A percentile compares a stretch with the other conserved stretches of the same genome.
Evolutionary conservation across 2,329 filamentous ascomycete species (phyloP).

Genomic region (Fusarium bulbicola): DNA sequence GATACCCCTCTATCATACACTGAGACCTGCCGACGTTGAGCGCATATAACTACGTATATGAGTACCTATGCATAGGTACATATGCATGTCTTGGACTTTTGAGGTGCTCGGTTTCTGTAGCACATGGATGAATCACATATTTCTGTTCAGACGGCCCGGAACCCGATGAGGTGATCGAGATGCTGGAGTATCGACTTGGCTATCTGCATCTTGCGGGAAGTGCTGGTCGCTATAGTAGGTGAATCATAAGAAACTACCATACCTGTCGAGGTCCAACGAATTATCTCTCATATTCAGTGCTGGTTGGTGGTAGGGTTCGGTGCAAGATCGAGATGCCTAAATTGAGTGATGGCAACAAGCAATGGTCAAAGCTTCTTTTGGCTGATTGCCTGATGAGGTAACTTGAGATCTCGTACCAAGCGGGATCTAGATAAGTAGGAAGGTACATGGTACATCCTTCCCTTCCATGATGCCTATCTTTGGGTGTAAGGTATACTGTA

Average conservation of each 20-base stretch:
- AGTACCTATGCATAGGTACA: background rate
- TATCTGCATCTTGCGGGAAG: background rate
- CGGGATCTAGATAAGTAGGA: slow-evolving; percentile 27
- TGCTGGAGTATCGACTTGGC: background rate
- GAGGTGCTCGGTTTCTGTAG: background rate
- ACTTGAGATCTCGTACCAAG: slow-evolving; percentile 29
- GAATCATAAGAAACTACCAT: background rate
- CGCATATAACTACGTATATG: background rate
- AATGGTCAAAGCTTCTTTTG: slow-evolving; percentile 24
- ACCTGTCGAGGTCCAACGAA: background rate
- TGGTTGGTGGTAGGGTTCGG: background rate
- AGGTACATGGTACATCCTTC: background rate
- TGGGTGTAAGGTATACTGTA: background rate
- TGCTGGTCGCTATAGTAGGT: background rate
- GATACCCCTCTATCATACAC: background rate
- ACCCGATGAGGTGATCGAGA: background rate
- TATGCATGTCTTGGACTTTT: background rate
- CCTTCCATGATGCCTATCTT: background rate
- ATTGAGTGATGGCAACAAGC: slow-evolving; percentile 19
- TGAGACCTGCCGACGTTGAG: background rate
- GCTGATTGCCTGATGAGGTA: slow-evolving; percentile 29
- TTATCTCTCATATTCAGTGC: background rate
- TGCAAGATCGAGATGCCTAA: background rate
- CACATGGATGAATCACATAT: background rate
- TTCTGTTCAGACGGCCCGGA: background rate